Percentiles rank a stretch among this genome's conserved stretches.
Conservation (phyloP, 2,329 filamentous ascomycete genomes). For the Stemphylium vesicarium region DNA sequence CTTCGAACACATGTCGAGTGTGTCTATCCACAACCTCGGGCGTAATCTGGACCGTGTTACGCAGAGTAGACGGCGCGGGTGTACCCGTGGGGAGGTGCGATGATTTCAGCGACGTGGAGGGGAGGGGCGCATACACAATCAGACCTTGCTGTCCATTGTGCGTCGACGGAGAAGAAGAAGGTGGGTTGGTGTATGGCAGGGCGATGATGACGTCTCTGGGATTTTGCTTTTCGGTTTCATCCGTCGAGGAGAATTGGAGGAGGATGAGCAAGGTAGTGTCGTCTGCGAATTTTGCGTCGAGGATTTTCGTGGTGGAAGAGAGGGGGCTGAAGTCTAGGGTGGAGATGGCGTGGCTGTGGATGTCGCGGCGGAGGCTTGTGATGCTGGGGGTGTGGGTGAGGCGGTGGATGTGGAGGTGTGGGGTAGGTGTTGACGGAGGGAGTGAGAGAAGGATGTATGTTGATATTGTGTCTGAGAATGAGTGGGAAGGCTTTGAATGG, state of each 20-base stretch:
- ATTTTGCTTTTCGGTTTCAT: not conserved
- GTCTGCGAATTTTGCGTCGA: conserved; percentile 73
- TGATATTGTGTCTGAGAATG: conserved; percentile 18
- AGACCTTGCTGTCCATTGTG: conserved; percentile 22
- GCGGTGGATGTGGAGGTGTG: conserved; percentile 36
- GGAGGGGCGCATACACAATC: conserved; percentile 15
- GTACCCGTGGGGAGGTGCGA: conserved; percentile 9
- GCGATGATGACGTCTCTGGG: conserved; percentile 32
- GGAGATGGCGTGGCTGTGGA: conserved; percentile 56
- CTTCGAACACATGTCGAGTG: conserved; percentile 57
- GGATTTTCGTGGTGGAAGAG: conserved; percentile 47
- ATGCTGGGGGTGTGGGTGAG: conserved; percentile 48
- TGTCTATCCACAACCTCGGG: conserved; percentile 21
- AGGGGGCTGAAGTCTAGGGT: conserved; percentile 53
- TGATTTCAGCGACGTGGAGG: conserved; percentile 2
- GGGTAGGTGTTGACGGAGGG: conserved; percentile 5
- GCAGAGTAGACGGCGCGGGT: not conserved
- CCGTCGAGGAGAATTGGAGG: conserved; percentile 43
- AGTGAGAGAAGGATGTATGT: conserved; percentile 37
- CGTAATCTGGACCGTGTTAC: conserved; percentile 8
- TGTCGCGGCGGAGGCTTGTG: conserved; percentile 47
- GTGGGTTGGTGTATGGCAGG: conserved; percentile 27
- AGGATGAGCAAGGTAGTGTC: conserved; percentile 67
- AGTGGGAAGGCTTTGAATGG: not conserved
- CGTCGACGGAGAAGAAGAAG: conserved; percentile 16